Conservation (phyloP, 2,329 filamentous ascomycete genomes). For the Claviceps pazoutovae region DNA sequence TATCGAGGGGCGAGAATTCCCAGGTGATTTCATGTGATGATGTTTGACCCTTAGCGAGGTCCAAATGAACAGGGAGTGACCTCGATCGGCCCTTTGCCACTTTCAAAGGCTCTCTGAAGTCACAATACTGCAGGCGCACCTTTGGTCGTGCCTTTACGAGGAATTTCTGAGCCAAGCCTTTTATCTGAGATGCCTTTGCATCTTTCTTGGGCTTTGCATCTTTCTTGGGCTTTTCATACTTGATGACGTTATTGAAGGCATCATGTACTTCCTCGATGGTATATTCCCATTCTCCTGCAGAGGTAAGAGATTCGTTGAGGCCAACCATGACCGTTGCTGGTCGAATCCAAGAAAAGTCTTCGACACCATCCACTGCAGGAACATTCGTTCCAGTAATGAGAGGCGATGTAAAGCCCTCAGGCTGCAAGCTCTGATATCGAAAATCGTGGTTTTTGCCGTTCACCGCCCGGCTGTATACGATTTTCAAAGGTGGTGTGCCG, state of each 20-base stretch:
- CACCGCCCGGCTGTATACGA: constrained; percentile 80
- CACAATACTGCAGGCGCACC: constrained; percentile 58
- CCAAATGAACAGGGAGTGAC: constrained; percentile 58
- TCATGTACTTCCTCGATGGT: constrained; percentile 85
- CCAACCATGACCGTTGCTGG: constrained; percentile 63
- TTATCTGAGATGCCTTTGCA: constrained; percentile 46
- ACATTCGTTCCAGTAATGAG: constrained; percentile 49
- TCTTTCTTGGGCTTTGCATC: constrained; percentile 55
- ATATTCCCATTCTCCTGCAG: constrained; percentile 74
- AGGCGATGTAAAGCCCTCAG: constrained; percentile 71
- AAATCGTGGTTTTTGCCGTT: constrained; percentile 74
- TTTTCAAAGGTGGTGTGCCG: constrained; percentile 80
- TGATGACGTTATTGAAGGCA: constrained; percentile 73
- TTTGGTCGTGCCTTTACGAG: constrained; percentile 76
- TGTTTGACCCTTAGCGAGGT: constrained; percentile 42
- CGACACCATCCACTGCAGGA: constrained; percentile 45
- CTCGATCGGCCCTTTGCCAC: constrained; percentile 61
- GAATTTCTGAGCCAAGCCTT: constrained; percentile 62
- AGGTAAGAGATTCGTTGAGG: constrained; percentile 77
- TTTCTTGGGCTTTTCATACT: constrained; percentile 53
- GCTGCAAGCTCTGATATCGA: constrained; percentile 86
- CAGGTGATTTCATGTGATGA: constrained; percentile 63
- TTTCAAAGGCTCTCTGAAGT: constrained; percentile 66
- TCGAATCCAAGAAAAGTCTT: constrained; percentile 70
- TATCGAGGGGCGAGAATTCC: constrained; percentile 64